Percentiles rank a stretch among this genome's conserved stretches.
Evolutionary conservation across 768 basidiomycete genomes (phyloP).

Genomic region (Boletus subparvulus): DNA sequence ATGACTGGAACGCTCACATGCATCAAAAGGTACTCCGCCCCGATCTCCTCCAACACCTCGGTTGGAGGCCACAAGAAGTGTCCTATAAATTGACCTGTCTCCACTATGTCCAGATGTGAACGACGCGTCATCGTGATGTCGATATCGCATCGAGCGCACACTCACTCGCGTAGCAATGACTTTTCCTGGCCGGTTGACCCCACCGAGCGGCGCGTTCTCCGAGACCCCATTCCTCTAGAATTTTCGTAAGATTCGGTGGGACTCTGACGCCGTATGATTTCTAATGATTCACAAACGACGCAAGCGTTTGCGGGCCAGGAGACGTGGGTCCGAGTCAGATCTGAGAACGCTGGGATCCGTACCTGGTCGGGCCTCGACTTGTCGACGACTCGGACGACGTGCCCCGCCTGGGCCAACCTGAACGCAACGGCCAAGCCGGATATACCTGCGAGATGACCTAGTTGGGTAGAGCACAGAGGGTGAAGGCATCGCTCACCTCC

Average conservation of each 20-base stretch:
- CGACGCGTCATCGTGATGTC: not conserved
- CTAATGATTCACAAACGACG: slow-evolving; percentile 15
- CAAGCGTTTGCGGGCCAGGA: not conserved
- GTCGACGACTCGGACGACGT: slow-evolving; percentile 53
- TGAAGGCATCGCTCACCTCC: slow-evolving; percentile 15
- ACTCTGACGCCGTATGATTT: slow-evolving; percentile 41
- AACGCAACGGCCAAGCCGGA: slow-evolving; percentile 55
- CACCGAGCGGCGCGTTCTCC: slow-evolving; percentile 39
- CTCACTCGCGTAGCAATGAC: slow-evolving; percentile 20
- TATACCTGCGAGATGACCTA: slow-evolving; percentile 28
- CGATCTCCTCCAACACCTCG: slow-evolving; percentile 44
- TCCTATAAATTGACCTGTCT: slow-evolving; percentile 43
- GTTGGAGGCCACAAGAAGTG: slow-evolving; percentile 43
- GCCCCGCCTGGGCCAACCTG: slow-evolving; percentile 53
- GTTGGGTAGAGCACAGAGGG: not conserved
- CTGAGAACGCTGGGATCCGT: not conserved
- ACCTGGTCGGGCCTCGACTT: slow-evolving; percentile 43
- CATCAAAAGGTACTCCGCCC: slow-evolving; percentile 48
- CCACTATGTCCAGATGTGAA: slow-evolving; percentile 29
- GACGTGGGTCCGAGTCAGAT: not conserved
- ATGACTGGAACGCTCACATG: slow-evolving; percentile 35
- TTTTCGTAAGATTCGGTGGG: slow-evolving; percentile 56
- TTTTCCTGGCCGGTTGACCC: slow-evolving; percentile 18
- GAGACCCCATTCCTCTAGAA: slow-evolving; percentile 54
- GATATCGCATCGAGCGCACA: not conserved